phyloP scores from a whole-genome alignment of 768 basidiomycete genomes.

The Lactarius evosmus region DNA sequence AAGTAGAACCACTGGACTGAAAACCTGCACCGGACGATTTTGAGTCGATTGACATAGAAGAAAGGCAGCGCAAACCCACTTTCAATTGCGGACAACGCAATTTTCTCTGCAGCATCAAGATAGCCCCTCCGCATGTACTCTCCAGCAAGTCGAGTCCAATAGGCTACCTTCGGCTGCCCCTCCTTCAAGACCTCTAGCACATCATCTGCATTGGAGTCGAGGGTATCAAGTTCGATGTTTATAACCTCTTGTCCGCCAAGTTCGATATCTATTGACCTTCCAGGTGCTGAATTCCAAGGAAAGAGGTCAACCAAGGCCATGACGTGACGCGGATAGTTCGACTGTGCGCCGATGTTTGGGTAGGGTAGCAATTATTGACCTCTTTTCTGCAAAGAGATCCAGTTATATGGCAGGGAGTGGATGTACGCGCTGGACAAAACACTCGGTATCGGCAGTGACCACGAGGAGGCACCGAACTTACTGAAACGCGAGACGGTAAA shows the following conservation, averaged over 20 bases:
- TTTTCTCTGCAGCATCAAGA: conserved; percentile 71
- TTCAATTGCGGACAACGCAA: conserved; percentile 63
- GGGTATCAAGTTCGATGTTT: conserved; percentile 83
- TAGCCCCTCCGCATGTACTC: conserved; percentile 86
- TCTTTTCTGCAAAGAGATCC: background rate
- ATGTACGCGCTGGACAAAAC: background rate
- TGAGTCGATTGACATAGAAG: conserved; percentile 12
- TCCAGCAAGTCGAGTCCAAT: conserved; percentile 80
- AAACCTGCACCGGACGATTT: conserved; percentile 42
- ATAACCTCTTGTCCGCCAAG: conserved; percentile 82
- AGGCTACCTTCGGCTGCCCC: conserved; percentile 64
- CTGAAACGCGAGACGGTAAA: background rate
- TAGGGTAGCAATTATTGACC: background rate
- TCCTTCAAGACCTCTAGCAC: conserved; percentile 70
- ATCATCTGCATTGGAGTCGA: conserved; percentile 75
- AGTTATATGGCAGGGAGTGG: background rate
- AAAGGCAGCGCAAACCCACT: conserved; percentile 43
- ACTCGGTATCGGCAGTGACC: background rate
- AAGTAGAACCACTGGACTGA: conserved; percentile 45
- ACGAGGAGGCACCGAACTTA: background rate
- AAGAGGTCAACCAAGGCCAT: conserved; percentile 18
- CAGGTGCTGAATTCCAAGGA: conserved; percentile 28
- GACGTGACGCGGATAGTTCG: background rate
- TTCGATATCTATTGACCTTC: conserved; percentile 64
- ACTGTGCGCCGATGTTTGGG: background rate